phyloP scores from a whole-genome alignment of 768 basidiomycete species.

The Mycena pura region DNA sequence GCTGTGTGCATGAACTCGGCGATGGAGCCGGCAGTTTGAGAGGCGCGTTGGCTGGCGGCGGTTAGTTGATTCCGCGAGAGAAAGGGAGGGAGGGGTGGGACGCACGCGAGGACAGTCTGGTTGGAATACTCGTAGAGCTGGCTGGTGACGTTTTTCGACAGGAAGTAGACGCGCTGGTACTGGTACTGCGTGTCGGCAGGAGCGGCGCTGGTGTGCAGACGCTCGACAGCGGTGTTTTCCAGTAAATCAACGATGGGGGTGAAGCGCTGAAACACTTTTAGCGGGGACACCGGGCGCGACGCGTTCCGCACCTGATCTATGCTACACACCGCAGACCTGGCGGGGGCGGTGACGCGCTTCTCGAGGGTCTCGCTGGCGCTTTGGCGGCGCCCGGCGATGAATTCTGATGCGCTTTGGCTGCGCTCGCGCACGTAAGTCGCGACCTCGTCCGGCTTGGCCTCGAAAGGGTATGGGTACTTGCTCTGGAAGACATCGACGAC shows the following conservation, averaged over 20 bases:
- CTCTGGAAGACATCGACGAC: constrained; percentile 76
- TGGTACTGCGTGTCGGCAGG: constrained; percentile 70
- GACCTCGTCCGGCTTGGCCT: constrained; percentile 76
- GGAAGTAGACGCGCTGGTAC: constrained; percentile 74
- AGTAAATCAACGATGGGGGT: constrained; percentile 79
- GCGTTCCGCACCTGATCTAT: constrained; percentile 69
- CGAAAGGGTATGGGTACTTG: constrained; percentile 79
- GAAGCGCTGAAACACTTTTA: constrained; percentile 54
- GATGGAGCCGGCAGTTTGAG: constrained; percentile 70
- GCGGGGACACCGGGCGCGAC: constrained; percentile 21
- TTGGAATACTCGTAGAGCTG: constrained; percentile 69
- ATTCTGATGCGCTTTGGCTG: constrained; percentile 60
- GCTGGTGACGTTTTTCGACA: constrained; percentile 69
- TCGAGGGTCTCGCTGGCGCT: constrained; percentile 69
- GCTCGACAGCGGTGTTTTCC: constrained; percentile 56
- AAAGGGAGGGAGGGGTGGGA: constrained; percentile 13
- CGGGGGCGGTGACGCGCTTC: constrained; percentile 68
- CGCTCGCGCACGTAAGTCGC: constrained; percentile 62
- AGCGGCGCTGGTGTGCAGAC: constrained; percentile 52
- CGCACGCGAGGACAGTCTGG: constrained; percentile 71
- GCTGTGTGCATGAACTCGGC: constrained; percentile 61
- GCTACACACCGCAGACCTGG: constrained; percentile 64
- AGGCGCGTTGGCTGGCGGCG: constrained; percentile 65
- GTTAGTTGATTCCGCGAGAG: neutral
- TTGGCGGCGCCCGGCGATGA: constrained; percentile 38